A percentile compares a stretch with the other conserved stretches of the same genome.
These are phyloP conservation scores for Kwoniella europaea DNA, from an alignment of 768 basidiomycete genomes.

Conservation along the genomic window DNA sequence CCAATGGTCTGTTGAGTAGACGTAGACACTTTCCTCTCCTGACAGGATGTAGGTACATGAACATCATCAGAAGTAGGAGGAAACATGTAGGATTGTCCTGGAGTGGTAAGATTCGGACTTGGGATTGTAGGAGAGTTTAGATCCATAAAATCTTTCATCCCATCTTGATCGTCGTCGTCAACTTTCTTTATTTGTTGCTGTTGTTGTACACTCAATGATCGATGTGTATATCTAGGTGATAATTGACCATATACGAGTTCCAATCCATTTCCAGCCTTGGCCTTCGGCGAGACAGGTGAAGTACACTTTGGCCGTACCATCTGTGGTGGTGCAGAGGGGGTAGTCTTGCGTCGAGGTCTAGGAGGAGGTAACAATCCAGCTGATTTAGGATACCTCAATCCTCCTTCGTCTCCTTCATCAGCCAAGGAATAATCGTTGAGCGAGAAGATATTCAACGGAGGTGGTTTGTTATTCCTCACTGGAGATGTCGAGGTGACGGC, in stretches of 20 bases:
- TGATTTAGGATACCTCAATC: conserved; percentile 2
- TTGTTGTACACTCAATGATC: not conserved
- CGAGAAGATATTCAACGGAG: conserved; percentile 3
- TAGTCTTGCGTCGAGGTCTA: conserved; percentile 4
- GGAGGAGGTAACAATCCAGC: conserved; percentile 18
- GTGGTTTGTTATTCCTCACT: not conserved
- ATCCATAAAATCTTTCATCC: conserved; percentile 9
- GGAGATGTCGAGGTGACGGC: not conserved
- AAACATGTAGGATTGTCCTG: conserved; percentile 2
- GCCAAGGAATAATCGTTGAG: not conserved
- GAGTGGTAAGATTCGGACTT: conserved; percentile 6
- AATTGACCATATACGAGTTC: not conserved
- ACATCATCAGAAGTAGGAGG: not conserved
- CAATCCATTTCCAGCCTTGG: not conserved
- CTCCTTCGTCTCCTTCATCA: not conserved
- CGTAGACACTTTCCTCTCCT: not conserved
- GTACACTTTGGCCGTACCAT: not conserved
- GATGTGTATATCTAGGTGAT: conserved; percentile 8
- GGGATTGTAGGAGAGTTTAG: not conserved
- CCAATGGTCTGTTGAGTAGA: not conserved
- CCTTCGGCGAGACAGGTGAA: conserved; percentile 1
- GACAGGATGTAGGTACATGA: not conserved
- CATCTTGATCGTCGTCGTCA: not conserved
- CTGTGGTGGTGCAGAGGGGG: not conserved
- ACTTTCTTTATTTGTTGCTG: not conserved